Evolutionary conservation across 129 eudicot species (phyloP).

Genomic region (Erigeron canadensis): DNA sequence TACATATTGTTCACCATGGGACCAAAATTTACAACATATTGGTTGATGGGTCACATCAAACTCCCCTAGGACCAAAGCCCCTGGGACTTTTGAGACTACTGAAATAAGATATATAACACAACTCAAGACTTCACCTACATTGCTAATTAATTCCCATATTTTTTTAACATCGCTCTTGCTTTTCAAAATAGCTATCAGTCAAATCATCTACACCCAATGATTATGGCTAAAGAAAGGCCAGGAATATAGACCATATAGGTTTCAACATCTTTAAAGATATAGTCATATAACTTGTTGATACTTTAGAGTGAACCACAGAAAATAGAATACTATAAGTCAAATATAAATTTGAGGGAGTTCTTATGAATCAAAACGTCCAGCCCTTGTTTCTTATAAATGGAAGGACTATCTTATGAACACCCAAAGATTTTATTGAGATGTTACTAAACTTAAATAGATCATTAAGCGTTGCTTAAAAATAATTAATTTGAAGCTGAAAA

Average conservation of each 20-base stretch:
- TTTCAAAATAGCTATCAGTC: neutral
- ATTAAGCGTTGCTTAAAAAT: neutral
- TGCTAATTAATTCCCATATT: neutral
- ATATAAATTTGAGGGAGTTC: neutral
- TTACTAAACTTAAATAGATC: slow-evolving; percentile 3
- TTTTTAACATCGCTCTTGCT: neutral
- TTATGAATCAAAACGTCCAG: neutral
- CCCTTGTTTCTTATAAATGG: neutral
- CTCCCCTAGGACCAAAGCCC: too few species aligned
- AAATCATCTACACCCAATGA: slow-evolving; percentile 1
- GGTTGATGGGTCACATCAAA: too few species aligned
- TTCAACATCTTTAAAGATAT: slow-evolving; percentile 16
- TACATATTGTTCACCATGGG: too few species aligned
- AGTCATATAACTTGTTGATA: neutral
- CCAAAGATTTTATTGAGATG: neutral
- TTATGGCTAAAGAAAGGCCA: neutral
- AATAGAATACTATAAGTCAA: neutral
- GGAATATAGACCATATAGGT: neutral
- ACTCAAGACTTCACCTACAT: neutral
- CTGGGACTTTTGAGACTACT: neutral
- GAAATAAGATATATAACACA: neutral
- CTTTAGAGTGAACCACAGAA: neutral
- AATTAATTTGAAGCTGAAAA: neutral
- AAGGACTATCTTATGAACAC: neutral
- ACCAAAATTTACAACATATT: too few species aligned